Conservation (phyloP, 1,284 basidiomycete genomes). For the Stygiomarasmius scandens region DNA sequence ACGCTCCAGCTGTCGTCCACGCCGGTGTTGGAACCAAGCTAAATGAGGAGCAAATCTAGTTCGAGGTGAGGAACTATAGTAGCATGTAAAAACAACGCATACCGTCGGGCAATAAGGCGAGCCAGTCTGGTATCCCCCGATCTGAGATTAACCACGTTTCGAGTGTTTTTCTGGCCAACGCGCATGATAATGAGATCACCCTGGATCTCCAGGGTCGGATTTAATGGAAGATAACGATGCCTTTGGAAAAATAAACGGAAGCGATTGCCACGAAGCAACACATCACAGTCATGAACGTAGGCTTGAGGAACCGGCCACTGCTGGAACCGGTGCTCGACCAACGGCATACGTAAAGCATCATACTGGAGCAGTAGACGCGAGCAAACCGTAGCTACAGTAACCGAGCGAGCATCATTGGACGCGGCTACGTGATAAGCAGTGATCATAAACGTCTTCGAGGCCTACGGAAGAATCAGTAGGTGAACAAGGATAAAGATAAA, state of each 20-base stretch:
- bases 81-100: too few species aligned
- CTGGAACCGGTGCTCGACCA: conserved; percentile 2
- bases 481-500: too few species aligned
- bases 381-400: neutral
- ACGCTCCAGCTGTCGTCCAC: neutral
- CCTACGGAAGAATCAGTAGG: too few species aligned
- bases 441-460: too few species aligned
- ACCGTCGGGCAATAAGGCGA: neutral
- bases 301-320: conserved; percentile 2
- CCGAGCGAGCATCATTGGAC: too few species aligned
- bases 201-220: neutral
- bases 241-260: conserved; percentile 6
- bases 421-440: too few species aligned
- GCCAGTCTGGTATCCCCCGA: neutral
- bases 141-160: neutral
- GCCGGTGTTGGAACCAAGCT: conserved; percentile 1
- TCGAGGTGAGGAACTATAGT: neutral
- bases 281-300: conserved; percentile 4
- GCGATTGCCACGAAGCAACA: neutral
- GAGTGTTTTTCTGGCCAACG: neutral
- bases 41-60: neutral
- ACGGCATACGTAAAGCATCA: neutral
- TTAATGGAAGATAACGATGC: neutral
- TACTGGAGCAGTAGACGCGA: neutral
- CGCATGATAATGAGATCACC: conserved; percentile 4